These are phyloP conservation scores for Gastrolobium bilobum DNA, from an alignment of 306 rosid genomes.

Conservation along the genomic window DNA sequence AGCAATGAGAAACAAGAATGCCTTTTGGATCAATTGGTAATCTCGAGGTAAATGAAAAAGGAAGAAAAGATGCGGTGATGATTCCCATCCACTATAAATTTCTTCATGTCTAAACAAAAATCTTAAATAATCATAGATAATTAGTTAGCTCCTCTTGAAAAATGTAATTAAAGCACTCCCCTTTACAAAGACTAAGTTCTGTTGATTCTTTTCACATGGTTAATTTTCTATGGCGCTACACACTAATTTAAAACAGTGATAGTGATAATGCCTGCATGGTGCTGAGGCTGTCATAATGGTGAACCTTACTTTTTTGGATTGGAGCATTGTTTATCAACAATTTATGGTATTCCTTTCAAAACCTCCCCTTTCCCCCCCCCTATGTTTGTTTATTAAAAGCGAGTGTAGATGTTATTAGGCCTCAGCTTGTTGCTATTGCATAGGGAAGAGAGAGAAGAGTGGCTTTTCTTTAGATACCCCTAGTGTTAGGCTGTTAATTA, in stretches of 20 bases:
- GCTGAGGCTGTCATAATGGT: conserved; percentile 32
- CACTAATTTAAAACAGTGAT: conserved; percentile 6
- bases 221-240: not conserved
- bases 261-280: conserved; percentile 34
- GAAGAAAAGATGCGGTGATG: not conserved
- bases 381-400: conserved; percentile 13
- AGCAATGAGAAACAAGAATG: conserved; percentile 30
- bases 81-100: conserved; percentile 15
- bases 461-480: not conserved
- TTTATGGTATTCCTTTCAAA: conserved; percentile 37
- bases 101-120: conserved; percentile 1
- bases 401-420: not conserved
- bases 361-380: not conserved
- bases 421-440: conserved; percentile 14
- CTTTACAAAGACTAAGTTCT: not conserved
- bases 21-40: conserved; percentile 40
- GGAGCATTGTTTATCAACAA: conserved; percentile 29
- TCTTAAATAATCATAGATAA: not conserved
- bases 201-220: not conserved
- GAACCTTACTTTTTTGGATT: conserved; percentile 18
- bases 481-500: conserved; percentile 2
- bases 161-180: not conserved
- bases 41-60: not conserved
- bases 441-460: not conserved
- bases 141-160: conserved; percentile 7